A percentile compares a stretch with the other conserved stretches of the same genome.
These are phyloP conservation scores for Trametes cingulata DNA, from an alignment of 768 basidiomycete genomes.

Conservation along the genomic window DNA sequence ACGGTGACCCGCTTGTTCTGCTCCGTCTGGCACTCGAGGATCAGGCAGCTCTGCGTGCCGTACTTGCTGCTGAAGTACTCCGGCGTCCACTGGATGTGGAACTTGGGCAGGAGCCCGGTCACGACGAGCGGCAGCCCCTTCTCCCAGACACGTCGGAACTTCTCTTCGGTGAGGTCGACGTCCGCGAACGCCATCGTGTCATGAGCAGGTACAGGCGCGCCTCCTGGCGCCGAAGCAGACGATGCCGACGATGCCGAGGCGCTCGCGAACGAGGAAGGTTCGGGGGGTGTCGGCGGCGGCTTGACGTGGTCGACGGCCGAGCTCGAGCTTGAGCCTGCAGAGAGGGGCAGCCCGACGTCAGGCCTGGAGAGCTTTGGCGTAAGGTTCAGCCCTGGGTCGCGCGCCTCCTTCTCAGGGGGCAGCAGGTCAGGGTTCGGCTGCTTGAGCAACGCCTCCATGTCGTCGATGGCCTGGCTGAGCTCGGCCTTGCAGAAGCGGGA, in stretches of 20 bases:
- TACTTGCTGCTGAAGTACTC: slow-evolving; percentile 75
- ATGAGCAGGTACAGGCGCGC: slow-evolving; percentile 41
- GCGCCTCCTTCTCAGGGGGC: slow-evolving; percentile 9
- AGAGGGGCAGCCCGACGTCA: slow-evolving; percentile 6
- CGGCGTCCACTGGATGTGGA: slow-evolving; percentile 78
- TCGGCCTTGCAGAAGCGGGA: slow-evolving; percentile 71
- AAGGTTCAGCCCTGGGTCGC: slow-evolving; percentile 5
- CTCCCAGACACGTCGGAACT: slow-evolving; percentile 72
- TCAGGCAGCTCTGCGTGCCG: slow-evolving; percentile 60
- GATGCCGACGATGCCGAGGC: slow-evolving; percentile 10
- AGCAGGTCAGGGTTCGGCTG: slow-evolving; percentile 24
- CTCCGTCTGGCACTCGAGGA: slow-evolving; percentile 84
- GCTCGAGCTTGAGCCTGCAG: slow-evolving; percentile 5
- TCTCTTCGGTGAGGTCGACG: slow-evolving; percentile 52
- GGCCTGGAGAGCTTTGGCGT: slow-evolving; percentile 9
- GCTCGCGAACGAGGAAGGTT: slow-evolving; percentile 15
- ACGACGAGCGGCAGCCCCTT: slow-evolving; percentile 79
- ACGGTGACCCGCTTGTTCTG: slow-evolving; percentile 63
- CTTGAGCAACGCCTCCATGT: slow-evolving; percentile 62
- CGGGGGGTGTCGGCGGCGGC: slow-evolving; percentile 4
- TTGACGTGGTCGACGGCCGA: slow-evolving; percentile 7
- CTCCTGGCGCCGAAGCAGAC: background rate
- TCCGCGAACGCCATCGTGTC: slow-evolving; percentile 48
- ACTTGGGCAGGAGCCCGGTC: slow-evolving; percentile 59
- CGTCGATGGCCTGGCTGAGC: slow-evolving; percentile 60